Conservation (phyloP, 305 asterid genomes). For the Fraxinus greggii region DNA sequence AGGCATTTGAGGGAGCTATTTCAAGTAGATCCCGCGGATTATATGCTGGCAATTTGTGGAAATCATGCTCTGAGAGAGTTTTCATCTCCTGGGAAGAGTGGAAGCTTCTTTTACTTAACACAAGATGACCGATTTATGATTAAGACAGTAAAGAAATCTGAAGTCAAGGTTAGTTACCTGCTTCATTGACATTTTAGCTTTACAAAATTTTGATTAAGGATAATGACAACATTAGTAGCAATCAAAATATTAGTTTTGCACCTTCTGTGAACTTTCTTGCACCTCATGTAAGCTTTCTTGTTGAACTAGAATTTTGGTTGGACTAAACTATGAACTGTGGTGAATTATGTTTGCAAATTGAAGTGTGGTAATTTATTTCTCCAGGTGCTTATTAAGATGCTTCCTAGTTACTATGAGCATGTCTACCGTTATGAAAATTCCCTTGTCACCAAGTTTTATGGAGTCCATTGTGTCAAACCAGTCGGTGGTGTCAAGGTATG, state of each 20-base stretch:
- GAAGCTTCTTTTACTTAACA: slow-evolving; percentile 86
- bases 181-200: slow-evolving; percentile 28
- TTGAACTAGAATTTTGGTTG: neutral
- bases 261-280: slow-evolving; percentile 11
- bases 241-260: neutral
- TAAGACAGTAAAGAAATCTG: slow-evolving; percentile 93
- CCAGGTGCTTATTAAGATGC: slow-evolving; percentile 96
- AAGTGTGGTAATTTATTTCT: slow-evolving; percentile 21
- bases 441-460: slow-evolving; percentile 80
- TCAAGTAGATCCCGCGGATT: slow-evolving; percentile 95
- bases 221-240: neutral
- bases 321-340: neutral
- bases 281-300: neutral
- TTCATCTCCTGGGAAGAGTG: slow-evolving; percentile 97
- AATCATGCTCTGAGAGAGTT: slow-evolving; percentile 87
- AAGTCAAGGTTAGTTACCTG: slow-evolving; percentile 80
- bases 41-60: slow-evolving; percentile 93
- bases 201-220: neutral
- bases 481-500: slow-evolving; percentile 91
- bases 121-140: slow-evolving; percentile 96
- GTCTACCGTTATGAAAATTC: slow-evolving; percentile 80
- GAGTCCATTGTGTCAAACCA: slow-evolving; percentile 97
- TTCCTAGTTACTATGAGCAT: slow-evolving; percentile 74
- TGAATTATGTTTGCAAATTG: slow-evolving; percentile 22
- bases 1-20: slow-evolving; percentile 86